Conservation (phyloP, 2,329 filamentous ascomycete species). For the Elsinoe fawcettii region DNA sequence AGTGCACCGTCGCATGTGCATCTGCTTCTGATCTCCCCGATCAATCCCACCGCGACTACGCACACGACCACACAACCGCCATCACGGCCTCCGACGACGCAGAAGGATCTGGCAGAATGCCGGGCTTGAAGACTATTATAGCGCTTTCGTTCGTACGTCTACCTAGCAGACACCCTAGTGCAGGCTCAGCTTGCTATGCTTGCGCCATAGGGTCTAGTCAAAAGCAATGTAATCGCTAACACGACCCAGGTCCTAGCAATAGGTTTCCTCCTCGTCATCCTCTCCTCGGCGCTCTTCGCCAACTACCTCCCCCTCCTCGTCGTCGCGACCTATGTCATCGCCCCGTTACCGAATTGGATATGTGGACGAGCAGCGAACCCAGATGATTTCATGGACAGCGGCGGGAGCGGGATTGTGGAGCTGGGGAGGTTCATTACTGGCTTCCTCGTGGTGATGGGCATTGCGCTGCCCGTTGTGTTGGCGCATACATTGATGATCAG, state of each 20-base stretch:
- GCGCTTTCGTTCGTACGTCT: constrained; percentile 81
- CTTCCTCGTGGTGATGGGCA: constrained; percentile 93
- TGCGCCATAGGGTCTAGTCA: constrained; percentile 4
- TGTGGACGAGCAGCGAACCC: constrained; percentile 80
- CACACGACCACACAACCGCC: constrained; percentile 5
- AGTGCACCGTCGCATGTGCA: neutral
- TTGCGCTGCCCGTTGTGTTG: constrained; percentile 81
- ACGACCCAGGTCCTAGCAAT: constrained; percentile 71
- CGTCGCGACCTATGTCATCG: constrained; percentile 88
- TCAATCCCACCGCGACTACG: neutral
- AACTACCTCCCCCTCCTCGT: constrained; percentile 93
- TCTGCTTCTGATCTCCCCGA: neutral
- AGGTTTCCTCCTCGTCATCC: constrained; percentile 96
- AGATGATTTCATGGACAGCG: constrained; percentile 89
- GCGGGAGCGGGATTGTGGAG: constrained; percentile 77
- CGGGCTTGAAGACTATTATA: constrained; percentile 98
- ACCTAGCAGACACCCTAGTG: too few relatives aligned
- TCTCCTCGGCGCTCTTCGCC: constrained; percentile 90
- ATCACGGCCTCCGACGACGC: constrained; percentile 9
- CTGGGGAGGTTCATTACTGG: constrained; percentile 91
- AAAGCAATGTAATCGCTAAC: neutral
- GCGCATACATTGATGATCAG: constrained; percentile 80
- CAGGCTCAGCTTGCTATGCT: constrained; percentile 15
- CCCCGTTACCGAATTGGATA: constrained; percentile 94
- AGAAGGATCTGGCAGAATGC: constrained; percentile 44